Evolutionary conservation across 441 rosid genomes (phyloP).

Genomic region (Gossypium gossypioides): DNA sequence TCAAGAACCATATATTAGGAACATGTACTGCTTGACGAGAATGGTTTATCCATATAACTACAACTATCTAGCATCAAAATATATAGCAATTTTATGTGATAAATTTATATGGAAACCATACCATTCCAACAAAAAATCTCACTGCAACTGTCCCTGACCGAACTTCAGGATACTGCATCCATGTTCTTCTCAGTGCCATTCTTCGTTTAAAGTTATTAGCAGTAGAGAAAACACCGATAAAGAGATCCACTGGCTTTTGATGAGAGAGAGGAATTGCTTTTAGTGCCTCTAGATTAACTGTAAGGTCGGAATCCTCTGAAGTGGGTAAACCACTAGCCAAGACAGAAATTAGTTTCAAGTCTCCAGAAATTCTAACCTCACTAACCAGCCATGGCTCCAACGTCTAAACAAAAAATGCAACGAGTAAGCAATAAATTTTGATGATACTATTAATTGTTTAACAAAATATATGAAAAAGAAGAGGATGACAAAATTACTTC

Average conservation of each 20-base stretch:
- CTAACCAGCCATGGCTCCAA: conserved; percentile 70
- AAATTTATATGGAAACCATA: conserved; percentile 12
- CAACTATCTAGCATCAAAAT: background rate
- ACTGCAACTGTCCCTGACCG: conserved; percentile 70
- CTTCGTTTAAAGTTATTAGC: conserved; percentile 88
- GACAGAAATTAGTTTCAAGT: conserved; percentile 42
- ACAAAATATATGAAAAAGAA: conserved; percentile 3
- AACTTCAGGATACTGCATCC: conserved; percentile 88
- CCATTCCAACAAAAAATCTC: conserved; percentile 95
- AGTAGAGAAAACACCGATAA: conserved; percentile 85
- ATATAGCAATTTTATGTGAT: background rate
- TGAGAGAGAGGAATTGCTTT: conserved; percentile 53
- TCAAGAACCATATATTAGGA: background rate
- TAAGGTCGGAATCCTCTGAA: conserved; percentile 51
- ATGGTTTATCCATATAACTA: background rate
- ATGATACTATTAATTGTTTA: conserved; percentile 10
- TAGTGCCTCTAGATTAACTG: conserved; percentile 57
- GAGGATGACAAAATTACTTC: conserved; percentile 38
- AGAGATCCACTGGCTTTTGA: conserved; percentile 48
- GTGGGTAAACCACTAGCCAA: conserved; percentile 66
- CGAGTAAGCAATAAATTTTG: conserved; percentile 10
- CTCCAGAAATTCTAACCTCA: conserved; percentile 53
- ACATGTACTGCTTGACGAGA: background rate
- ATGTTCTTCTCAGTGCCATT: conserved; percentile 92
- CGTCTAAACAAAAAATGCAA: conserved; percentile 31